Percentiles rank a stretch among this genome's conserved stretches.
These are phyloP conservation scores for Blastomyces parvus DNA, from an alignment of 2,329 filamentous ascomycete species.

Conservation along the genomic window DNA sequence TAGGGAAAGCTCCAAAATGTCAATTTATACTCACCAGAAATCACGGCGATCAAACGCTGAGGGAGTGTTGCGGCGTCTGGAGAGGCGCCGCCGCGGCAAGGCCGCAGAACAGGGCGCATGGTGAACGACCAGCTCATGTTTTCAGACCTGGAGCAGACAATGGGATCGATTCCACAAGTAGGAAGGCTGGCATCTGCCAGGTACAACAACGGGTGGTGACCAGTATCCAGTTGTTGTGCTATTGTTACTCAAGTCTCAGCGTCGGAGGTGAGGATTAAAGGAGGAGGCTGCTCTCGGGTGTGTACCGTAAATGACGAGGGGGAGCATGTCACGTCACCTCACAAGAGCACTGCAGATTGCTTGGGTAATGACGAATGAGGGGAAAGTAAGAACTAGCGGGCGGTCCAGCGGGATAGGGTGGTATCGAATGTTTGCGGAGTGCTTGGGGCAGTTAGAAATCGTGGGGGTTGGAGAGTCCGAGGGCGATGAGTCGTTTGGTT, in stretches of 20 bases:
- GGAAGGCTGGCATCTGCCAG: slow-evolving; percentile 6
- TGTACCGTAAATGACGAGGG: background rate
- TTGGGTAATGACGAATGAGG: slow-evolving; percentile 6
- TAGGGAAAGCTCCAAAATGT: background rate
- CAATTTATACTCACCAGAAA: slow-evolving; percentile 12
- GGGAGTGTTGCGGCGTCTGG: slow-evolving; percentile 8
- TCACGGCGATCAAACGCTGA: slow-evolving; percentile 9
- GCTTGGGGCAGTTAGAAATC: background rate
- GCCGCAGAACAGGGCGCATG: slow-evolving; percentile 11
- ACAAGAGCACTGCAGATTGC: background rate
- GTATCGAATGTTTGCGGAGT: background rate
- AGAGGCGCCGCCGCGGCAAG: slow-evolving; percentile 9
- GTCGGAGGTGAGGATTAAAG: background rate
- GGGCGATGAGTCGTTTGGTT: background rate
- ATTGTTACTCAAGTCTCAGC: slow-evolving; percentile 3
- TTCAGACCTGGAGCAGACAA: slow-evolving; percentile 1
- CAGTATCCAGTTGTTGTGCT: background rate
- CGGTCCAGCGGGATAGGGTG: background rate
- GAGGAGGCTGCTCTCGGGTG: slow-evolving; percentile 5
- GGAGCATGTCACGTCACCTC: slow-evolving; percentile 1
- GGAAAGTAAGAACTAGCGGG: background rate
- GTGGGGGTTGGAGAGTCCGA: background rate
- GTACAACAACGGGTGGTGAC: background rate
- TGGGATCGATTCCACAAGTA: background rate
- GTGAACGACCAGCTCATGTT: slow-evolving; percentile 10